phyloP scores from a whole-genome alignment of 2,329 filamentous ascomycete genomes.

The Penicillium psychrosexuale region DNA sequence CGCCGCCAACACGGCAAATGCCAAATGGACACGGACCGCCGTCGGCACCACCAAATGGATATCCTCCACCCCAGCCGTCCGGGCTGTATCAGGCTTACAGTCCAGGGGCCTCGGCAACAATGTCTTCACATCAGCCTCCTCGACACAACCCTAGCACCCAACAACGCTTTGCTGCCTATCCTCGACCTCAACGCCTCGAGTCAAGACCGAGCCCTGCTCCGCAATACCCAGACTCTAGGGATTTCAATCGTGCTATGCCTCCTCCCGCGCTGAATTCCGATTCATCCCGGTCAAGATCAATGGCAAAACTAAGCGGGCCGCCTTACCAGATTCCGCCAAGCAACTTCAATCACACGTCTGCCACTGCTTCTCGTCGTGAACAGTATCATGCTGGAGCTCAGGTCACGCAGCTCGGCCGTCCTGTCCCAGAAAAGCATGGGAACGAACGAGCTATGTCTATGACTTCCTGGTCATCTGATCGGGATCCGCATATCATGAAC shows the following conservation, averaged over 20 bases:
- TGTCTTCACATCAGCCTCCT: slow-evolving; percentile 54
- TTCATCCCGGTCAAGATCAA: slow-evolving; percentile 85
- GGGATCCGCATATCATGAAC: slow-evolving; percentile 82
- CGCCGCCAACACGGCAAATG: slow-evolving; percentile 44
- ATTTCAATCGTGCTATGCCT: slow-evolving; percentile 56
- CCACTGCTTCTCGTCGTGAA: slow-evolving; percentile 74
- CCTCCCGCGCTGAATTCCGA: slow-evolving; percentile 78
- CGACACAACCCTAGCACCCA: slow-evolving; percentile 54
- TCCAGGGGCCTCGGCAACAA: slow-evolving; percentile 30
- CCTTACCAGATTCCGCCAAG: slow-evolving; percentile 65
- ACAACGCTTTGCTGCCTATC: slow-evolving; percentile 63
- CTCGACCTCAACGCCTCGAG: slow-evolving; percentile 68
- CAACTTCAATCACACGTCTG: slow-evolving; percentile 64
- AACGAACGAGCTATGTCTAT: slow-evolving; percentile 97
- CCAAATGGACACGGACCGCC: slow-evolving; percentile 44
- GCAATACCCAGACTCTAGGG: slow-evolving; percentile 58
- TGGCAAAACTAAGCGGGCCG: slow-evolving; percentile 73
- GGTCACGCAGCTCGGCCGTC: slow-evolving; percentile 85
- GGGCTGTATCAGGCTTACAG: slow-evolving; percentile 42
- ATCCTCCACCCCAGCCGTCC: slow-evolving; percentile 38
- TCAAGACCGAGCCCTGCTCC: slow-evolving; percentile 52
- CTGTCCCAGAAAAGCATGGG: slow-evolving; percentile 86
- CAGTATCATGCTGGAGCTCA: slow-evolving; percentile 64
- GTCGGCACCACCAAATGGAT: slow-evolving; percentile 36
- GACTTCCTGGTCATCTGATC: slow-evolving; percentile 75